Percentiles rank a stretch among this genome's conserved stretches.
These are phyloP conservation scores for Erythrobasidium yunnanense DNA, from an alignment of 768 basidiomycete genomes.

Conservation along the genomic window DNA sequence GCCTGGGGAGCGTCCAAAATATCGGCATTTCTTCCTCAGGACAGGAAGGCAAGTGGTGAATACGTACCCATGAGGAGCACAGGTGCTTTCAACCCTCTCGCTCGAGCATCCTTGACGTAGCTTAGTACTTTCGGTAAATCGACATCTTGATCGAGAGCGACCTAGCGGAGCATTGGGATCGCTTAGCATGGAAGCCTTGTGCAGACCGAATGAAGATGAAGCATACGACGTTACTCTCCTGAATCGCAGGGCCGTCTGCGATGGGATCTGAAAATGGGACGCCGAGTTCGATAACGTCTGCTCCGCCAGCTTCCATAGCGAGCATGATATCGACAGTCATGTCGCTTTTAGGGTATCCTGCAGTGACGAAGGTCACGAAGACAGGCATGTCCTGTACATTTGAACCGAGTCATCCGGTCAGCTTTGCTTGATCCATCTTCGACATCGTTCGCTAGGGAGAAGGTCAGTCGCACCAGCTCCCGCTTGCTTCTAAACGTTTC, in stretches of 20 bases:
- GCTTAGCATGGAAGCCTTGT: too few species aligned
- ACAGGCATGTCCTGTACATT: constrained; percentile 31
- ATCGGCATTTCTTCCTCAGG: too few species aligned
- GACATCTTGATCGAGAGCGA: constrained; percentile 69
- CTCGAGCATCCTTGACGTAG: constrained; percentile 64
- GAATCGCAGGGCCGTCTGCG: constrained; percentile 87
- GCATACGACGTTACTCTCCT: constrained; percentile 76
- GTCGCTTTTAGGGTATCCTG: constrained; percentile 68
- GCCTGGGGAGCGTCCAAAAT: constrained; percentile 50
- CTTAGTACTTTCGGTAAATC: constrained; percentile 65
- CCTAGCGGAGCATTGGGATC: constrained; percentile 50
- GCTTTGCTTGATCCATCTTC: background rate
- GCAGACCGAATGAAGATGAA: too few species aligned
- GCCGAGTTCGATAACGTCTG: constrained; percentile 89
- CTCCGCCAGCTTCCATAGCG: constrained; percentile 83
- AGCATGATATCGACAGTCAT: constrained; percentile 80
- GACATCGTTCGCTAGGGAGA: background rate
- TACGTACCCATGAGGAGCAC: constrained; percentile 81
- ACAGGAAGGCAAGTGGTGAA: too few species aligned
- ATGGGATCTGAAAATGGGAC: constrained; percentile 94
- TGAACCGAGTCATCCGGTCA: constrained; percentile 1
- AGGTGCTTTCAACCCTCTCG: constrained; percentile 69
- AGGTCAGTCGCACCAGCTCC: constrained; percentile 1
- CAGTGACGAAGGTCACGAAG: constrained; percentile 70
- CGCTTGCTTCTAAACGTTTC: constrained; percentile 20